These are phyloP conservation scores for Hordeum pubiflorum DNA, from an alignment of 202 grass and related monocot genomes.

Conservation along the genomic window DNA sequence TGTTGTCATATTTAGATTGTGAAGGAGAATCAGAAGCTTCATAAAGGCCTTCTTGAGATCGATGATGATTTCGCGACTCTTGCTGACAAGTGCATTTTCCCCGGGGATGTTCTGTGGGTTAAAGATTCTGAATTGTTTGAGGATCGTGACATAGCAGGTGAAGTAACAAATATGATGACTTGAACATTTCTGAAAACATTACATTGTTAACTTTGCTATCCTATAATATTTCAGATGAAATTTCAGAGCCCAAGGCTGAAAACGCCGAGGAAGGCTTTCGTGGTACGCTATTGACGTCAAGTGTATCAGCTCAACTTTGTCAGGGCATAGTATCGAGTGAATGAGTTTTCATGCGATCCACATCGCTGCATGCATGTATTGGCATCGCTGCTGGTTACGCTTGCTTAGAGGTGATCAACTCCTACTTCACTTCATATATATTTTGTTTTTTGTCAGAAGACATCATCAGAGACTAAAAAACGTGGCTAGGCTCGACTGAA, in stretches of 20 bases:
- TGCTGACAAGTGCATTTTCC: slow-evolving; percentile 83
- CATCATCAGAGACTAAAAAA: not conserved
- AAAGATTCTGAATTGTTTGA: slow-evolving; percentile 83
- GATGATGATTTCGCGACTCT: slow-evolving; percentile 80
- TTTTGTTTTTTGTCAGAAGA: not conserved
- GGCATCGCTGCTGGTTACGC: not conserved
- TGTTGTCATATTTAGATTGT: slow-evolving; percentile 59
- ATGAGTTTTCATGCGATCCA: slow-evolving; percentile 22
- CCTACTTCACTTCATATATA: not conserved
- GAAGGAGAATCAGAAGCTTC: slow-evolving; percentile 98
- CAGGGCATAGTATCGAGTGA: slow-evolving; percentile 38
- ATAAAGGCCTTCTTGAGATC: slow-evolving; percentile 79
- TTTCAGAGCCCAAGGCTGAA: slow-evolving; percentile 54
- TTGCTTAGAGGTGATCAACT: slow-evolving; percentile 34
- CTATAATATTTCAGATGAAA: slow-evolving; percentile 67
- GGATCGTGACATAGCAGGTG: slow-evolving; percentile 97
- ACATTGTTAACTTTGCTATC: slow-evolving; percentile 19
- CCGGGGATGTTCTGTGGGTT: slow-evolving; percentile 94
- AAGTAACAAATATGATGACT: slow-evolving; percentile 13
- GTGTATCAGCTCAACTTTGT: slow-evolving; percentile 38
- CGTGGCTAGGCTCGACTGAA: not conserved
- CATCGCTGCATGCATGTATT: not conserved
- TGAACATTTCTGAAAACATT: not conserved
- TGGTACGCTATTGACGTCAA: slow-evolving; percentile 78
- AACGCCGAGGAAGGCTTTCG: slow-evolving; percentile 86